These are phyloP conservation scores for Aspergillus japonicus DNA, from an alignment of 2,329 filamentous ascomycete species.

Conservation along the genomic window DNA sequence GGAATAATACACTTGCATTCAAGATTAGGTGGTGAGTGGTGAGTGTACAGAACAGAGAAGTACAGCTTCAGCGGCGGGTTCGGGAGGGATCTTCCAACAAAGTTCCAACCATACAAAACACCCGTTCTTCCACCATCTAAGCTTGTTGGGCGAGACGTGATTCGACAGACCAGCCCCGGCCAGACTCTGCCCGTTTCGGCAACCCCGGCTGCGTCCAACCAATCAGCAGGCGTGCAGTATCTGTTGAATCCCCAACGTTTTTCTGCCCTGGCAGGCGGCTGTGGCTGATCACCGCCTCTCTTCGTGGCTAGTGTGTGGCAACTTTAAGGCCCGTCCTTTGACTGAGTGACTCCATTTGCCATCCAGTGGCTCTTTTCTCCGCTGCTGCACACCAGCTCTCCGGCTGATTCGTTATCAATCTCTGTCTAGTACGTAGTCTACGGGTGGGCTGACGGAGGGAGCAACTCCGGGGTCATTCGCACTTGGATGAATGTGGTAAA, in stretches of 20 bases:
- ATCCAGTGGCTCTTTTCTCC: slow-evolving; percentile 2
- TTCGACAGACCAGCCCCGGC: slow-evolving; percentile 14
- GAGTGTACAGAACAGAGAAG: background rate
- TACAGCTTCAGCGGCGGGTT: too few relatives aligned
- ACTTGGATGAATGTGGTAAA: too few relatives aligned
- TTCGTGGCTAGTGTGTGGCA: slow-evolving; percentile 7
- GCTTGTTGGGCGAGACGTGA: slow-evolving; percentile 21
- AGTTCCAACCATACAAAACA: slow-evolving; percentile 11
- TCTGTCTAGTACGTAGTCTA: background rate
- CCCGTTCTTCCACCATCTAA: background rate
- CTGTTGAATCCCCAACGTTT: slow-evolving; percentile 39
- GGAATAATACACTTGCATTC: background rate
- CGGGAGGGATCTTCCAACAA: background rate
- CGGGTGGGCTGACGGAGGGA: background rate
- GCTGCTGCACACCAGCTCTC: background rate
- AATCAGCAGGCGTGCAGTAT: slow-evolving; percentile 9
- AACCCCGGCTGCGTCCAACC: slow-evolving; percentile 2
- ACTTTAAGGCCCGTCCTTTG: background rate
- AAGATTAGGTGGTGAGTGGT: background rate
- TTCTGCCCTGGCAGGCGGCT: slow-evolving; percentile 17
- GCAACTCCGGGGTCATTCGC: background rate
- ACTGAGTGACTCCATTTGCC: background rate
- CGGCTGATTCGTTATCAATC: background rate
- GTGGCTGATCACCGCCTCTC: background rate
- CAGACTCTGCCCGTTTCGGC: slow-evolving; percentile 11